phyloP scores from a whole-genome alignment of 371 early-diverging fungal species.

The Mortierella sp. region DNA sequence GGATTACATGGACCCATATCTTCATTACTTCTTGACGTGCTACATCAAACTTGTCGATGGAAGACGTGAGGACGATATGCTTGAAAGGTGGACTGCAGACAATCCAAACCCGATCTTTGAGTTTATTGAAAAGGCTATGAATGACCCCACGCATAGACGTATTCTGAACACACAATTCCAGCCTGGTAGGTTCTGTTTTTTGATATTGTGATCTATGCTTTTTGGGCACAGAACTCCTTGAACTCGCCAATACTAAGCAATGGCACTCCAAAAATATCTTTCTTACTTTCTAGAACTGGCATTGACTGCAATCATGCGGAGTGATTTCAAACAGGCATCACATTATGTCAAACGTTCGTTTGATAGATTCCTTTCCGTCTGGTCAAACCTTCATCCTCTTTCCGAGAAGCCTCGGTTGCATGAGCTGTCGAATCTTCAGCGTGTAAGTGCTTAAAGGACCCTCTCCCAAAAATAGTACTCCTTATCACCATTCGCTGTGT shows the following conservation, averaged over 20 bases:
- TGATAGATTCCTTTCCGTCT: constrained; percentile 59
- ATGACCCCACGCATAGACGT: constrained; percentile 50
- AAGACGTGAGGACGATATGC: constrained; percentile 50
- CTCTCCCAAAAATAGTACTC: no score
- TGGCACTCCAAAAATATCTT: no score
- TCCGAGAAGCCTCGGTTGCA: constrained; percentile 60
- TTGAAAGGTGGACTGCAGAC: constrained; percentile 57
- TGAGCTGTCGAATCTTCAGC: constrained; percentile 60
- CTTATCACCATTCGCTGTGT: not conserved
- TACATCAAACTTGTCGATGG: constrained; percentile 63
- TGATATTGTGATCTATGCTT: no score
- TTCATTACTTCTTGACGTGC: constrained; percentile 66
- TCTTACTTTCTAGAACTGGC: constrained; percentile 58
- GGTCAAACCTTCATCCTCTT: constrained; percentile 67
- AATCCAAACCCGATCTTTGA: constrained; percentile 63
- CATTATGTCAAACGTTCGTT: constrained; percentile 64
- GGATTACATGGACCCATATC: constrained; percentile 61
- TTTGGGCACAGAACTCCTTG: no score
- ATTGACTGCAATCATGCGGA: constrained; percentile 55
- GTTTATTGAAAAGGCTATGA: constrained; percentile 62
- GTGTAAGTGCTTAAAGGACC: constrained; percentile 57
- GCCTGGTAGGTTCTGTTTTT: constrained; percentile 57
- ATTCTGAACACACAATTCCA: constrained; percentile 55
- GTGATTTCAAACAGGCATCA: constrained; percentile 63
- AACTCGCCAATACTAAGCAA: no score